phyloP scores from a whole-genome alignment of 2,329 filamentous ascomycete genomes.

The Didymella pomorum region DNA sequence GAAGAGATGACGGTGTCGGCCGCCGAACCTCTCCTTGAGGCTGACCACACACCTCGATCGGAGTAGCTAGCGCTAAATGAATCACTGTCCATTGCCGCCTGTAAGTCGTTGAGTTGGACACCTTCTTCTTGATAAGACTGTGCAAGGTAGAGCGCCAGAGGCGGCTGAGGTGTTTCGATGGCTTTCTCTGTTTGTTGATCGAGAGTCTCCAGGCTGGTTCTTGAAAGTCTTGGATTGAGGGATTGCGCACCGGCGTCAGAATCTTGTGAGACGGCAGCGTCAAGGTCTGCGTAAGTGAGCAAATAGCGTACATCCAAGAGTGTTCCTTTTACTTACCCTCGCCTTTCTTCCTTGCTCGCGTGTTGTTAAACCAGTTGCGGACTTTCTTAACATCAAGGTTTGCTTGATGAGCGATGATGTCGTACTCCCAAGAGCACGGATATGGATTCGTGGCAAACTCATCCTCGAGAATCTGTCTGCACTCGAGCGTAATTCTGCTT shows the following conservation, averaged over 20 bases:
- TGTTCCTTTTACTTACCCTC: constrained; percentile 25
- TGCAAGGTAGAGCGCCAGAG: constrained; percentile 45
- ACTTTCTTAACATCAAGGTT: constrained; percentile 49
- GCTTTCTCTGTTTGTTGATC: constrained; percentile 32
- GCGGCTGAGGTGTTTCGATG: constrained; percentile 39
- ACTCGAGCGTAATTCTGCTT: constrained; percentile 42
- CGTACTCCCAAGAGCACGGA: constrained; percentile 47
- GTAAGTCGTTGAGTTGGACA: constrained; percentile 36
- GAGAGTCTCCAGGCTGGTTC: constrained; percentile 42
- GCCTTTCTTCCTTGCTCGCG: constrained; percentile 44
- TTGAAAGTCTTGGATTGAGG: constrained; percentile 38
- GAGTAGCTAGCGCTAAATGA: constrained; percentile 33
- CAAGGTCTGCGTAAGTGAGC: constrained; percentile 24
- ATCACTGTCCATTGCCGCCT: constrained; percentile 41
- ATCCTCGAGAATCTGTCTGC: constrained; percentile 46
- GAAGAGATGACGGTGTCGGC: constrained; percentile 45
- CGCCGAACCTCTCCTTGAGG: constrained; percentile 37
- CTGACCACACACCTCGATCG: constrained; percentile 37
- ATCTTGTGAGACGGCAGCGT: constrained; percentile 4
- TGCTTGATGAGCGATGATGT: constrained; percentile 49
- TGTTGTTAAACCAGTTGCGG: constrained; percentile 50
- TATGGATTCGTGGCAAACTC: constrained; percentile 48
- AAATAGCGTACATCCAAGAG: background rate
- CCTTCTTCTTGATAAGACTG: constrained; percentile 48
- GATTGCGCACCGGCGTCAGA: constrained; percentile 17